phyloP scores from a whole-genome alignment of 1,284 basidiomycete genomes.

The Austroboletus olivaceoglutinosus region DNA sequence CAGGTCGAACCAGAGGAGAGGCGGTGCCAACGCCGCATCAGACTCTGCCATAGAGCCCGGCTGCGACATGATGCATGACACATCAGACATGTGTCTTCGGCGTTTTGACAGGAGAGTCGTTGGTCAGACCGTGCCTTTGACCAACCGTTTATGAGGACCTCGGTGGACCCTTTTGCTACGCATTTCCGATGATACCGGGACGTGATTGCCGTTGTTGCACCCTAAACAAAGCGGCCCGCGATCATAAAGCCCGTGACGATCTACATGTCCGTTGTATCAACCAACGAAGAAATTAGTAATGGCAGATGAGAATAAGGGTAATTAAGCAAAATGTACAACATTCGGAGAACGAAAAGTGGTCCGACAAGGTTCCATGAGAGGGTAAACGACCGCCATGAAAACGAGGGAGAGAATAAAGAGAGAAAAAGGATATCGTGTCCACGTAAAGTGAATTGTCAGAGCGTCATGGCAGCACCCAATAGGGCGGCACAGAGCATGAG shows the following conservation, averaged over 20 bases:
- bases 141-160: too few species aligned
- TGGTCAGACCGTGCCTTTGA: too few species aligned
- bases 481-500: slow-evolving; percentile 17
- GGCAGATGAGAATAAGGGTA: not conserved
- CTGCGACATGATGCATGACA: too few species aligned
- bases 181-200: too few species aligned
- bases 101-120: too few species aligned
- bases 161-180: too few species aligned
- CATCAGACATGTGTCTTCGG: too few species aligned
- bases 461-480: slow-evolving; percentile 21
- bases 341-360: not conserved
- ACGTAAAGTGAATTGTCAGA: slow-evolving; percentile 11
- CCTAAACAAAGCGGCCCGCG: too few species aligned
- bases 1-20: too few species aligned
- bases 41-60: too few species aligned
- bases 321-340: not conserved
- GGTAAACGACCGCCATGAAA: slow-evolving; percentile 1
- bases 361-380: slow-evolving; percentile 1
- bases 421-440: not conserved
- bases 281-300: not conserved
- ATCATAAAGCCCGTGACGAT: too few species aligned
- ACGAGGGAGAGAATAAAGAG: not conserved
- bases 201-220: not conserved
- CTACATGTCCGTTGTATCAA: not conserved
- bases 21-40: too few species aligned